Base-by-base conservation (phyloP, 83 land plant genomes). In the Diphasiastrum complanatum region DNA sequence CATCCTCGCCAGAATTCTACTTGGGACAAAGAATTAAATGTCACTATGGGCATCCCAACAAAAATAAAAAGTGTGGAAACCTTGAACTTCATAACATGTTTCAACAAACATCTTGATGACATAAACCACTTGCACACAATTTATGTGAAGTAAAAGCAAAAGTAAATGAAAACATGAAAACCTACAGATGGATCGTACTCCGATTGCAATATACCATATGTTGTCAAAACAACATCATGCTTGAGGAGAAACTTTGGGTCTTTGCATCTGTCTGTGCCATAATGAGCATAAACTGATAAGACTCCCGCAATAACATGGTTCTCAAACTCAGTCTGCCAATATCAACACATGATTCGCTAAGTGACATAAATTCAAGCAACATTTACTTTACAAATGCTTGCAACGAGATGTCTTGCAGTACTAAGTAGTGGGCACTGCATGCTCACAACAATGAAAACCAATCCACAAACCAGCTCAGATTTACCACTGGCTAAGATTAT, bases 191-290 rank as follows among this genome's bases (percentile, higher is more conserved):
- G 33, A 29, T 74, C 70, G 70, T 62, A 85, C 63, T 88, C 96
- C 43, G 98, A 93, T 25, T 86, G 58, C 47, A 93, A 54, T 1
- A 93, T 91, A 36, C 98, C 96, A 69, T 89, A 93, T n/a, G 98
- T 93, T 1, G 98, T 93, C 33, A 89, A 60, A 18, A 93, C 86
- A 72, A 93, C 83, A 74, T 85, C 89, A 62, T 52, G 56, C 38
- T 89, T 83, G 49, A 82, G 78, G 16, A 93, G 69, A 61, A 63
- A 22, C 43, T 67, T 81, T 19, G 77, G 65, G 57, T 93, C 98
- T 57, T 76, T 81, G 10, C 69, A 47, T 45, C 96, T 78, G 60
- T 74, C 76, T 61, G 71, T 78, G n/a, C 98, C 98, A 75, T 93
- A 93, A 76, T 93, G 83, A 50, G 85, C 79, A 73, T 85, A 81